Percentiles rank a stretch among this genome's conserved stretches.
phyloP scores from a whole-genome alignment of 2,329 filamentous ascomycete species.

The Pseudocercospora vitis region DNA sequence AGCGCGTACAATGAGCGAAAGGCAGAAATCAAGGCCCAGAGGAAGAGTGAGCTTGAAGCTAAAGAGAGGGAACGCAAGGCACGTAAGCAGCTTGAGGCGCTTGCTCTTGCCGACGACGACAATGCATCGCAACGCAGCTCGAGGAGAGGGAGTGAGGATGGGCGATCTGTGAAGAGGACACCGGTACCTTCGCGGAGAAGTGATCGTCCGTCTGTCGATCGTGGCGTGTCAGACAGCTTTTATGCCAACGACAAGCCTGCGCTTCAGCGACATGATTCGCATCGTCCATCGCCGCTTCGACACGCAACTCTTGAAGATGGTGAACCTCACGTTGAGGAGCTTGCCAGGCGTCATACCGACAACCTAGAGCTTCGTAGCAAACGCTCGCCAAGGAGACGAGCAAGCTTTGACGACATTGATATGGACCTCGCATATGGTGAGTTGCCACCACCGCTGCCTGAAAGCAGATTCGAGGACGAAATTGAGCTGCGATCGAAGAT shows the following conservation, averaged over 20 bases:
- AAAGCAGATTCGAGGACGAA: slow-evolving; percentile 51
- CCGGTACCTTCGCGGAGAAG: slow-evolving; percentile 25
- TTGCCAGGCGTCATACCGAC: slow-evolving; percentile 47
- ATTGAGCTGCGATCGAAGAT: slow-evolving; percentile 67
- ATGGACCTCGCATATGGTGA: slow-evolving; percentile 92
- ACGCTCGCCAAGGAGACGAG: slow-evolving; percentile 35
- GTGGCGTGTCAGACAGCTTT: slow-evolving; percentile 49
- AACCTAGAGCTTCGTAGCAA: slow-evolving; percentile 26
- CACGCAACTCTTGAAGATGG: slow-evolving; percentile 30
- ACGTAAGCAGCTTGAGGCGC: slow-evolving; percentile 57
- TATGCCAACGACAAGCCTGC: slow-evolving; percentile 42
- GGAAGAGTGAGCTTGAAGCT: slow-evolving; percentile 56
- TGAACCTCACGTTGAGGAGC: slow-evolving; percentile 40
- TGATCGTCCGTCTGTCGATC: slow-evolving; percentile 43
- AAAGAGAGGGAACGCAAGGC: slow-evolving; percentile 53
- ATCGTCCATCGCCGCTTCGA: slow-evolving; percentile 35
- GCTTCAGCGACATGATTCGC: slow-evolving; percentile 16
- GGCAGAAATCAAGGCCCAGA: slow-evolving; percentile 72
- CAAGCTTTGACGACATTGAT: slow-evolving; percentile 62
- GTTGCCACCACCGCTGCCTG: slow-evolving; percentile 67
- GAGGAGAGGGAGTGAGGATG: slow-evolving; percentile 30
- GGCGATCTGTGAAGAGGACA: slow-evolving; percentile 27
- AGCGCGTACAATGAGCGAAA: slow-evolving; percentile 86
- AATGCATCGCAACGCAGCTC: slow-evolving; percentile 28
- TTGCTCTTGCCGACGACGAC: slow-evolving; percentile 47